Evolutionary conservation across 129 eudicot genomes (phyloP).

Genomic region (Chrysanthemum makinoi): DNA sequence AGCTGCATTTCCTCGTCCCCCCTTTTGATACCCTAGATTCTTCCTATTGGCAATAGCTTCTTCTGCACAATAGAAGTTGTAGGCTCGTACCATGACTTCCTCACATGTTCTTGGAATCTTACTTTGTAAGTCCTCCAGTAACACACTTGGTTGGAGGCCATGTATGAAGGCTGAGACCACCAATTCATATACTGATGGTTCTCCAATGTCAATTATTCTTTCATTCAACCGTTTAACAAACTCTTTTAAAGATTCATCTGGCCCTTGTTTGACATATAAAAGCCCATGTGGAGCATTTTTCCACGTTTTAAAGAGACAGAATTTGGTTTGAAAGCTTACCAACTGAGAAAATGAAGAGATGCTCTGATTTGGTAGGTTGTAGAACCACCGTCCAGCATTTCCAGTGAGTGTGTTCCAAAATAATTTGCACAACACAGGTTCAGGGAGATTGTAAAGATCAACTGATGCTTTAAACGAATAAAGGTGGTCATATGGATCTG

Average conservation of each 20-base stretch:
- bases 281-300: background rate
- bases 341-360: background rate
- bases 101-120: background rate
- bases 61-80: slow-evolving; percentile 1
- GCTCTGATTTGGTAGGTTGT: background rate
- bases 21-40: background rate
- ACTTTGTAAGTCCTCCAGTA: background rate
- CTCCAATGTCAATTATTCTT: background rate
- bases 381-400: background rate
- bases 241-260: background rate
- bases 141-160: background rate
- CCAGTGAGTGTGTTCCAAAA: background rate
- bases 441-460: background rate
- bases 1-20: background rate
- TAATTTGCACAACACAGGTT: background rate
- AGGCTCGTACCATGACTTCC: background rate
- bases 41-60: background rate
- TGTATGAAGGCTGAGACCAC: background rate
- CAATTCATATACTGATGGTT: background rate
- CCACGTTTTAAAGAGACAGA: background rate
- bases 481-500: background rate
- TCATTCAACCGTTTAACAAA: background rate
- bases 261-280: background rate
- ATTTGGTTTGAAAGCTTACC: background rate
- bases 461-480: background rate